Evolutionary conservation across 441 rosid genomes (phyloP), one percentile per base, ranked within the genome.

Genomic region (Syzygium malaccense): DNA sequence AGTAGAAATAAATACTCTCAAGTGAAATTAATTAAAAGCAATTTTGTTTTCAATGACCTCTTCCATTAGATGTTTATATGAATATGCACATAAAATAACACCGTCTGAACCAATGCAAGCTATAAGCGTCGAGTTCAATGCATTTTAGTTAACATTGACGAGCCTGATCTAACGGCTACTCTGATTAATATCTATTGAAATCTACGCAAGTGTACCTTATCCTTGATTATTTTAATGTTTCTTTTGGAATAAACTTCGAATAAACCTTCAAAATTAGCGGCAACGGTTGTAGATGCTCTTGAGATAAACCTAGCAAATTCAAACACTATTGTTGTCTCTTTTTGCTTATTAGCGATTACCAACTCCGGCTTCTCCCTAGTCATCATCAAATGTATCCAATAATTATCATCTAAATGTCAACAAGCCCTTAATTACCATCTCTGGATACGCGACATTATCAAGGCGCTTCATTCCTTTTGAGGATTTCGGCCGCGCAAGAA

Each of bases 221-320:
- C 28, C 20, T 11, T 11, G 15, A 33, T 33, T 71, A 71, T 71
- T 37, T 3, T 33, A 71, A 8, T 8, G 11, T 11, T 20, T 37
- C 15, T 68, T 68, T 5, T 6, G 8, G 28, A 10, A 10, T 71
- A 37, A 71, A 12, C 28, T 32, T 20, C 2, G 49, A 20, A 37
- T 37, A 71, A 71, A 5, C 80, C 80, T 71, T 4, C 8, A 71
- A 71, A 71, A 26, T 11, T 2, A 5, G 4, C 20, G 49, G 11
- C 2, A 1, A 5, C 26, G 1, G 12, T 37, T 10, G 3, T 7
- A 37, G 3, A 25, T 20, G 20, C 10, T 18, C 19, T 10, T 0
- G 6, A 68, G 26, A 68, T 10, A 3, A 68, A 68, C 6, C 48
- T 33, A 68, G 26, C 10, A 68, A 68, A 9, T 68, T 68, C 25